phyloP scores from a whole-genome alignment of 495 filamentous ascomycete genomes.

The Trichoderma orchidacearum region DNA sequence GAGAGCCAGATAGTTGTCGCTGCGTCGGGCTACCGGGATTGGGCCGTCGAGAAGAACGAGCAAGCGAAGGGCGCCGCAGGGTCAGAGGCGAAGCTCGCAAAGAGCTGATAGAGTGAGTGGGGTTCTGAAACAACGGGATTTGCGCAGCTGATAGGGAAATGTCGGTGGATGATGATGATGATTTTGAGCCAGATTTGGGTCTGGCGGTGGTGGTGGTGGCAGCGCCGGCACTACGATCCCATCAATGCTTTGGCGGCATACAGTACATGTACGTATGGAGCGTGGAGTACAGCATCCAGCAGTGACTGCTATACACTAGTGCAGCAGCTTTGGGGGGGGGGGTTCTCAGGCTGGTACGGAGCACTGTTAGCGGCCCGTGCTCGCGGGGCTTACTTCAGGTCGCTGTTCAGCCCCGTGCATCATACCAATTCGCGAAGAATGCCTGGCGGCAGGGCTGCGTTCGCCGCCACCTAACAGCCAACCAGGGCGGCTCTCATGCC shows the following conservation, averaged over 20 bases:
- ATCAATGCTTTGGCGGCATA: too few species aligned
- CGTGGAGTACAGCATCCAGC: too few species aligned
- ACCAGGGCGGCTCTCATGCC: background rate
- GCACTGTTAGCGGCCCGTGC: too few species aligned
- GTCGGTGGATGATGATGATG: background rate
- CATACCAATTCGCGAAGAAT: background rate
- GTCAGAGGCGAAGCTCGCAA: background rate
- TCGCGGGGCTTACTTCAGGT: too few species aligned
- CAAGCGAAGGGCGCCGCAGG: background rate
- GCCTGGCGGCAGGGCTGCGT: background rate
- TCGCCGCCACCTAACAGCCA: background rate
- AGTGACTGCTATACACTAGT: too few species aligned
- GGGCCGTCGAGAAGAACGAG: background rate
- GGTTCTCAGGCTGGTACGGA: too few species aligned
- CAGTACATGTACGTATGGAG: too few species aligned
- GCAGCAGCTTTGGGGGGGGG: too few species aligned
- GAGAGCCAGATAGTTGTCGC: background rate
- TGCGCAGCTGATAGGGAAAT: background rate
- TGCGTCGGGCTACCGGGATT: slow-evolving; percentile 1
- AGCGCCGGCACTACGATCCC: too few species aligned
- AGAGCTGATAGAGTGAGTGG: background rate
- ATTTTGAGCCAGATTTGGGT: too few species aligned
- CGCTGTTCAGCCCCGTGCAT: background rate
- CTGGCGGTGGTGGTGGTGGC: too few species aligned
- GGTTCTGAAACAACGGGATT: too few species aligned